phyloP scores from a whole-genome alignment of 371 early-diverging fungal genomes.

The Chytridium lagenaria region DNA sequence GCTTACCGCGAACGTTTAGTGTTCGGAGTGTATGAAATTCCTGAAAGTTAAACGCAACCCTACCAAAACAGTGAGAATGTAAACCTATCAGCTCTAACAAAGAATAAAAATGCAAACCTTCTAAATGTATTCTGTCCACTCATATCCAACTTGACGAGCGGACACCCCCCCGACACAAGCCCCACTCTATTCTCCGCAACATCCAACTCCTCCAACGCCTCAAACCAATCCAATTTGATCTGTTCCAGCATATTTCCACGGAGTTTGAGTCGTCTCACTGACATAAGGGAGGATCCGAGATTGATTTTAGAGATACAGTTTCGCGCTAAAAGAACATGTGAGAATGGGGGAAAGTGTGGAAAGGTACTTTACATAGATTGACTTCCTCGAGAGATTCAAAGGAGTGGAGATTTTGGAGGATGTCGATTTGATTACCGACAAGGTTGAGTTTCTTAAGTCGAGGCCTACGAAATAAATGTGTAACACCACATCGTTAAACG shows the following conservation, averaged over 20 bases:
- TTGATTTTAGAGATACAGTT: conserved; percentile 12
- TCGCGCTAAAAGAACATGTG: conserved; percentile 27
- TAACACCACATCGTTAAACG: background rate
- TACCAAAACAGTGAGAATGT: background rate
- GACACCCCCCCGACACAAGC: background rate
- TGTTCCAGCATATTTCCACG: background rate
- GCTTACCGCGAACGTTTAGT: background rate
- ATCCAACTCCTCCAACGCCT: conserved; percentile 13
- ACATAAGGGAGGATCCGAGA: background rate
- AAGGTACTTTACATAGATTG: conserved; percentile 27
- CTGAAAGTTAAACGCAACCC: background rate
- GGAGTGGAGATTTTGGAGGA: conserved; percentile 22
- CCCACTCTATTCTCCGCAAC: conserved; percentile 11
- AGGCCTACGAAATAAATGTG: background rate
- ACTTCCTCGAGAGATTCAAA: conserved; percentile 27
- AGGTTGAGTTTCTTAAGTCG: background rate
- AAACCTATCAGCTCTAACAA: background rate
- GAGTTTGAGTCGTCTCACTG: background rate
- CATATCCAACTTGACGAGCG: background rate
- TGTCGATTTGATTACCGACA: conserved; percentile 22
- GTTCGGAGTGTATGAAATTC: background rate
- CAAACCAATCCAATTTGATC: conserved; percentile 1
- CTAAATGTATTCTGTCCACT: background rate
- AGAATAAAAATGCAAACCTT: background rate
- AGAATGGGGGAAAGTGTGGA: background rate